Evolutionary conservation across 2,329 filamentous ascomycete genomes (phyloP).

Genomic region (Diaporthe helianthi): DNA sequence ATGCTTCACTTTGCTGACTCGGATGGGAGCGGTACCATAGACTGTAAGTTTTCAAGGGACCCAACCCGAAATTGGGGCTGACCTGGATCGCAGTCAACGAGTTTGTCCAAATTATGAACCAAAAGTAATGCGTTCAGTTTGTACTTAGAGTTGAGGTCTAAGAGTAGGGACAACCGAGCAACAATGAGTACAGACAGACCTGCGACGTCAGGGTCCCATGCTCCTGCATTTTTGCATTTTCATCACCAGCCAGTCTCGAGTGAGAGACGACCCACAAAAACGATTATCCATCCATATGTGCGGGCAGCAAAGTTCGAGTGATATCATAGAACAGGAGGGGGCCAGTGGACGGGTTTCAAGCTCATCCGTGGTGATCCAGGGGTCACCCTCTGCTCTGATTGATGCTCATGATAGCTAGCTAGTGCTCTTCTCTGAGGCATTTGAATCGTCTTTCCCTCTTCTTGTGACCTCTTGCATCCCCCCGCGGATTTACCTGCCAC

Average conservation of each 20-base stretch:
- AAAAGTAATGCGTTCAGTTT: background rate
- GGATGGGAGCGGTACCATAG: constrained; percentile 18
- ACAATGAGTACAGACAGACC: background rate
- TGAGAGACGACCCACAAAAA: background rate
- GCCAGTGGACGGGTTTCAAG: background rate
- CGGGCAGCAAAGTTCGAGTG: background rate
- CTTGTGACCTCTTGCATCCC: no score
- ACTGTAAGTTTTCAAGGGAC: background rate
- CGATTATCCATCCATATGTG: background rate
- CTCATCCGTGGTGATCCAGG: background rate
- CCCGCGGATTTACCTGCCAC: background rate
- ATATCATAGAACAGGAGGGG: background rate
- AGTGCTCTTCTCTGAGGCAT: background rate
- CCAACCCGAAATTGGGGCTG: background rate
- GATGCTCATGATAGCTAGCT: background rate
- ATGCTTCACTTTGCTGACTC: constrained; percentile 25
- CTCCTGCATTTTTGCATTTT: background rate
- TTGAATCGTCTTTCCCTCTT: background rate
- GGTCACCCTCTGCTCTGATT: background rate
- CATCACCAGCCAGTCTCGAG: constrained; percentile 16
- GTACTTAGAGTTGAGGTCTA: background rate
- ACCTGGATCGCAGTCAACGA: constrained; percentile 4
- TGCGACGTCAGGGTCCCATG: background rate
- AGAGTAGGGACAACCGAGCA: background rate
- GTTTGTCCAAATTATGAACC: constrained; percentile 25